Conservation (phyloP, 768 basidiomycete genomes). For the Mrakia blollopis region DNA sequence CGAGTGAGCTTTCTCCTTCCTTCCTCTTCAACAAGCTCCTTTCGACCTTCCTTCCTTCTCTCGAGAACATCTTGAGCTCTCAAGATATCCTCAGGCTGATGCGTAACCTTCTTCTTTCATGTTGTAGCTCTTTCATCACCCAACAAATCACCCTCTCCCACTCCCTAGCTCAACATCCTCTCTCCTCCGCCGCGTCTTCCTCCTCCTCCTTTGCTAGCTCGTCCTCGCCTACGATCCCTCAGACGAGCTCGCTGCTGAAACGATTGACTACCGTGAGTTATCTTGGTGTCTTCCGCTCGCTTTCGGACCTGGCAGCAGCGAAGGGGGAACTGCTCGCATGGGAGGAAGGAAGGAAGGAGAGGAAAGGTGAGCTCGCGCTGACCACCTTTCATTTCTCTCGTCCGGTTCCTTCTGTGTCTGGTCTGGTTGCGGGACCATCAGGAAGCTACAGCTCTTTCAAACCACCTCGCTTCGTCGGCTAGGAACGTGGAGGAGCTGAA, state of each 20-base stretch:
- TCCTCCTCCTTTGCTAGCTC: slow-evolving; percentile 14
- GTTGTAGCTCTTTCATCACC: slow-evolving; percentile 24
- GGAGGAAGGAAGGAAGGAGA: too few relatives aligned
- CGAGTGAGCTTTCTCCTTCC: slow-evolving; percentile 19
- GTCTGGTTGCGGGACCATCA: not conserved
- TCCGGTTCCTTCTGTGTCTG: not conserved
- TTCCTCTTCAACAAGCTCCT: not conserved
- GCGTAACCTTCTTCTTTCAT: not conserved
- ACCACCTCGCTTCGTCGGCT: slow-evolving; percentile 3
- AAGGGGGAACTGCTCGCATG: not conserved
- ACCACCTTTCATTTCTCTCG: not conserved
- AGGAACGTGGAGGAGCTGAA: slow-evolving; percentile 12
- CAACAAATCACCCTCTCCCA: slow-evolving; percentile 21
- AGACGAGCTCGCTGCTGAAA: slow-evolving; percentile 25
- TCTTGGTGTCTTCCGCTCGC: not conserved
- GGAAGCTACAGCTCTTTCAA: slow-evolving; percentile 17
- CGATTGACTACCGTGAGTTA: slow-evolving; percentile 23
- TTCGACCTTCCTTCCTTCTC: not conserved
- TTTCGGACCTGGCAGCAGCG: not conserved
- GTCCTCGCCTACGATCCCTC: slow-evolving; percentile 18
- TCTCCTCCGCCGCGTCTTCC: slow-evolving; percentile 22
- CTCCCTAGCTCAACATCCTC: slow-evolving; percentile 29
- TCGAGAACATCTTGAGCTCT: too few relatives aligned
- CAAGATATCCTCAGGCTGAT: not conserved
- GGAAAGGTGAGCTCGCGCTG: not conserved